A percentile compares a stretch with the other conserved stretches of the same genome.
Conservation (phyloP, 2,329 filamentous ascomycete genomes). For the Graphilbum fragrans region DNA sequence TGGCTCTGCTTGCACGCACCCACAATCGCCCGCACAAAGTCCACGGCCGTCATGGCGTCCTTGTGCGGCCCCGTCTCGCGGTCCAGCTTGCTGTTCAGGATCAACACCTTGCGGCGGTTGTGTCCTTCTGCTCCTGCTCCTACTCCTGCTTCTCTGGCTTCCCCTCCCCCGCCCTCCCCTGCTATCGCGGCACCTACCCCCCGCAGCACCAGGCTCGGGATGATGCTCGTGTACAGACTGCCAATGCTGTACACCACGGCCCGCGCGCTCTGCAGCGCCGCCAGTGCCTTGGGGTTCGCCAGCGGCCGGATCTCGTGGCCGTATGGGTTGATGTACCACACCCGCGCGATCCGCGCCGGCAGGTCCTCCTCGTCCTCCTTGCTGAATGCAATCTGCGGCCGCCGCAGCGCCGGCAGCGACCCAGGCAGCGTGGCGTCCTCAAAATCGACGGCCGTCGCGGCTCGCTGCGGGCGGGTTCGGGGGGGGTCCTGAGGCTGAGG, state of each 20-base stretch:
- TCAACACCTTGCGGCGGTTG: conserved; percentile 65
- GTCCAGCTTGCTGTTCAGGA: conserved; percentile 74
- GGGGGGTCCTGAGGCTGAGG: not conserved
- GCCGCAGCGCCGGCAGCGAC: conserved; percentile 65
- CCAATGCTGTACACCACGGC: conserved; percentile 85
- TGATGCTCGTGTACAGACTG: conserved; percentile 80
- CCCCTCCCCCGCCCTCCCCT: conserved; percentile 20
- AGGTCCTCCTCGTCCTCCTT: conserved; percentile 68
- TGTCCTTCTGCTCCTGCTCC: conserved; percentile 34
- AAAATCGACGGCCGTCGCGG: conserved; percentile 48
- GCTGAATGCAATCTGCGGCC: conserved; percentile 70
- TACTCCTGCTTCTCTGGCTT: conserved; percentile 13
- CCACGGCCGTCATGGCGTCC: conserved; percentile 56
- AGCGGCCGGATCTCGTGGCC: conserved; percentile 87
- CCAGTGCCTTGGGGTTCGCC: conserved; percentile 69
- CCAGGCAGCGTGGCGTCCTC: conserved; percentile 77
- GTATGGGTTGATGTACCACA: conserved; percentile 98
- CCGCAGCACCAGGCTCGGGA: conserved; percentile 69
- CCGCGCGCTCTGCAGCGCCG: conserved; percentile 50
- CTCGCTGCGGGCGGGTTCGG: conserved; percentile 9
- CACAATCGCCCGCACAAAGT: conserved; percentile 73
- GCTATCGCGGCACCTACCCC: conserved; percentile 57
- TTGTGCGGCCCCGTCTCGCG: conserved; percentile 68
- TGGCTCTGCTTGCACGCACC: conserved; percentile 61
- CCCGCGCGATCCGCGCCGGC: conserved; percentile 60